A percentile compares a stretch with the other conserved stretches of the same genome.
These are phyloP conservation scores for Cercospora sojina DNA, from an alignment of 2,329 filamentous ascomycete genomes.

Conservation along the genomic window DNA sequence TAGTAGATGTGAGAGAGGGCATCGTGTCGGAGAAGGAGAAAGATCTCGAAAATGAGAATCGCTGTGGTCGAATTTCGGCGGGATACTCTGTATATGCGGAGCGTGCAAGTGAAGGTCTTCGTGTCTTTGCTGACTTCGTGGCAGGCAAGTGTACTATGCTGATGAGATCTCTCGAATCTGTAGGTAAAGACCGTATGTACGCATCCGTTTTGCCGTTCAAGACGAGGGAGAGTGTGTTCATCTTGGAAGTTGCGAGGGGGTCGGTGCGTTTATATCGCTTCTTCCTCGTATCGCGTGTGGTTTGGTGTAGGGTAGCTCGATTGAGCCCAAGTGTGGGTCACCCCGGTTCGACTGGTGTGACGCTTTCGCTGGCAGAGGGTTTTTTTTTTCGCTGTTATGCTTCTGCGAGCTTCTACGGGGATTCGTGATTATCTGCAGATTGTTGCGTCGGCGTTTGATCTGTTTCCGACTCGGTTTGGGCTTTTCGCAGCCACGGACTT, in stretches of 20 bases:
- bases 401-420: background rate
- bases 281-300: background rate
- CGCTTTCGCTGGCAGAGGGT: background rate
- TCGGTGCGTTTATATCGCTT: background rate
- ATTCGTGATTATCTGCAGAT: background rate
- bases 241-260: conserved; percentile 12
- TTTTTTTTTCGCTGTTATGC: background rate
- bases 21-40: background rate
- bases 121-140: background rate
- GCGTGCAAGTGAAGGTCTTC: background rate
- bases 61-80: background rate
- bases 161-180: background rate
- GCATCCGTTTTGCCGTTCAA: conserved; percentile 32
- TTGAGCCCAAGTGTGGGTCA: background rate
- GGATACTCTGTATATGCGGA: background rate
- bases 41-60: background rate
- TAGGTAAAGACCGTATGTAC: conserved; percentile 23
- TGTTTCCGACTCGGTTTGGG: conserved; percentile 2
- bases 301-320: background rate
- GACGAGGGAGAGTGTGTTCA: conserved; percentile 35
- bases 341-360: background rate
- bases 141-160: background rate
- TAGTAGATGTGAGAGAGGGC: background rate
- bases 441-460: background rate
- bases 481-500: background rate